phyloP scores from a whole-genome alignment of 257 asterid genomes.

The Nicotiana undulata region DNA sequence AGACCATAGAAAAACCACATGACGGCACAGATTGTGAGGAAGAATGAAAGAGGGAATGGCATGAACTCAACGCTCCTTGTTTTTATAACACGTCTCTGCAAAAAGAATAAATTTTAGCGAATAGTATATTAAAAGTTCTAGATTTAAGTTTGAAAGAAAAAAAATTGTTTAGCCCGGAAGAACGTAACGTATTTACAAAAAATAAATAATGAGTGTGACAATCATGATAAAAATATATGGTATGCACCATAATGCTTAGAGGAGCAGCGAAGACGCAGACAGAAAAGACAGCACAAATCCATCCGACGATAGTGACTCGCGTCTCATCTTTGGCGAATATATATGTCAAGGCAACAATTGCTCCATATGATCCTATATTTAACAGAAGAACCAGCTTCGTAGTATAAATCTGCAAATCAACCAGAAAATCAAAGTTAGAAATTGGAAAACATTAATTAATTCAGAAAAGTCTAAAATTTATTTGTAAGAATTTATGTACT shows the following conservation, averaged over 20 bases:
- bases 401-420: conserved; percentile 36
- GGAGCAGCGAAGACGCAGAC: conserved; percentile 72
- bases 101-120: too few species aligned
- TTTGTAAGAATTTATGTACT: background rate
- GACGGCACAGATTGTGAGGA: conserved; percentile 67
- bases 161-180: too few species aligned
- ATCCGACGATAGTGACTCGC: conserved; percentile 49
- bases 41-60: conserved; percentile 67
- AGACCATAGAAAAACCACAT: conserved; percentile 80
- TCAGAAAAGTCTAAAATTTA: background rate
- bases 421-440: background rate
- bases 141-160: too few species aligned
- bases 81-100: conserved; percentile 43
- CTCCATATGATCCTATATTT: conserved; percentile 30
- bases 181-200: too few species aligned
- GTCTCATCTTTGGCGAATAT: conserved; percentile 3
- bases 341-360: conserved; percentile 25
- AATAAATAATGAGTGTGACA: background rate
- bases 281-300: conserved; percentile 78
- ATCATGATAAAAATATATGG: background rate
- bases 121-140: background rate
- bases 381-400: conserved; percentile 36
- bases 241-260: conserved; percentile 79
- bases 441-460: too few species aligned
- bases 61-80: conserved; percentile 78